Evolutionary conservation across 108 stramenopile genomes (phyloP).

Genomic region (Nitzschia sp.): DNA sequence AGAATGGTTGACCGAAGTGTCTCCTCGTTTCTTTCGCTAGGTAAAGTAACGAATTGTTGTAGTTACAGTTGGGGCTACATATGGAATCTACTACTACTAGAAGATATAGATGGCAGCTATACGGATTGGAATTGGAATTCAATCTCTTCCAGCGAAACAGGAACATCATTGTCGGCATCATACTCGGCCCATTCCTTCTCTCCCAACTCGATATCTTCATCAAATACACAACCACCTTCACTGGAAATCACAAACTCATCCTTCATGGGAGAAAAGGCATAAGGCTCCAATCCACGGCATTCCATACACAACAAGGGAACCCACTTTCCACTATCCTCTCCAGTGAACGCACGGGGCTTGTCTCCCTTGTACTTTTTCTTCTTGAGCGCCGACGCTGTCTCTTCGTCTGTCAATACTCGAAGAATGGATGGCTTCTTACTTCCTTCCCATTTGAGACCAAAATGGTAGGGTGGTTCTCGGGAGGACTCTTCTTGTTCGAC

Average conservation of each 20-base stretch:
- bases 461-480: constrained; percentile 76
- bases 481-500: constrained; percentile 74
- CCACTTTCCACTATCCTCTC: constrained; percentile 70
- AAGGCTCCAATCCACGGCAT: constrained; percentile 81
- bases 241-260: constrained; percentile 75
- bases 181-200: constrained; percentile 90
- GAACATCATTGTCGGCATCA: constrained; percentile 76
- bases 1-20: constrained; percentile 78
- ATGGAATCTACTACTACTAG: not conserved
- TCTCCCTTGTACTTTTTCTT: constrained; percentile 63
- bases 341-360: constrained; percentile 48
- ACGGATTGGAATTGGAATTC: constrained; percentile 68
- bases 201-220: constrained; percentile 78
- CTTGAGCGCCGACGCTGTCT: constrained; percentile 62
- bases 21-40: constrained; percentile 40
- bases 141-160: constrained; percentile 64
- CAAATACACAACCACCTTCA: constrained; percentile 62
- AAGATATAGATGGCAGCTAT: not conserved
- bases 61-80: not conserved
- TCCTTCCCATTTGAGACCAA: constrained; percentile 79
- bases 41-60: not conserved
- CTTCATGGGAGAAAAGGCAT: constrained; percentile 78
- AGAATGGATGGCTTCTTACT: constrained; percentile 69
- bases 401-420: constrained; percentile 54
- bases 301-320: constrained; percentile 71